Evolutionary conservation across 2,329 filamentous ascomycete genomes (phyloP), one percentile per base, ranked within the genome.

Genomic region (Colletotrichum endophyticum): DNA sequence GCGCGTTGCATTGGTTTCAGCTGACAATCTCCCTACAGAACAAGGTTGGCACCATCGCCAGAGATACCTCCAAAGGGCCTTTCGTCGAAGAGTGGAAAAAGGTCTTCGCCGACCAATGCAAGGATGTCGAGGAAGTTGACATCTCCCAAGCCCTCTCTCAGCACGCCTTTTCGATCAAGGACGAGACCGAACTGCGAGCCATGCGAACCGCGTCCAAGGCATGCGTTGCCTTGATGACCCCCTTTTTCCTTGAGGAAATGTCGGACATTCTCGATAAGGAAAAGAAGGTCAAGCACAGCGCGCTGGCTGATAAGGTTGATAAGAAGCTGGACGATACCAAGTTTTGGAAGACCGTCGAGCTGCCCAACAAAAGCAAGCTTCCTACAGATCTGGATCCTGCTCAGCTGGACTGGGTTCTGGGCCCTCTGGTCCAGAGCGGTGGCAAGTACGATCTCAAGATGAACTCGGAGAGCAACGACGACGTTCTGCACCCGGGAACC

Each of bases 231-330:
- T 89, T 99, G 76, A 98, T 99, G 93, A 95, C 95, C 67, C 95
- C 96, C 76, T 99, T 97, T 86, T 99, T 99, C 84, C 93, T 99
- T 79, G 97, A 99, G 83, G 96, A 98, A 84, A 99, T 99, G 96
- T 98, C 96, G 67, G 94, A 95, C 80, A 94, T 99, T 69, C 92
- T 99, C 76, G 97, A 99, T 82, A 94, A 96, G 80, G 98, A 99
- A 85, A 98, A 98, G 89, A 98, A 98, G 84, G 95, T 99, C 83
- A 97, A 96, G 78, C 97, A 99, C 86, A 95, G 94, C 79, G 90
- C 91, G 3, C 90, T 99, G 9, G 93, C 95, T n/a, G 93, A 95
- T 81, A 97, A 96, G 85, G 94, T 99, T 36, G 93, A 96, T 80
- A 92, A 93, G 81, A 98, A 98, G 87, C 93, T 99, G 73, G 96